Conservation (phyloP, 1,284 basidiomycete species). For the Coniferiporia sulphurascens region DNA sequence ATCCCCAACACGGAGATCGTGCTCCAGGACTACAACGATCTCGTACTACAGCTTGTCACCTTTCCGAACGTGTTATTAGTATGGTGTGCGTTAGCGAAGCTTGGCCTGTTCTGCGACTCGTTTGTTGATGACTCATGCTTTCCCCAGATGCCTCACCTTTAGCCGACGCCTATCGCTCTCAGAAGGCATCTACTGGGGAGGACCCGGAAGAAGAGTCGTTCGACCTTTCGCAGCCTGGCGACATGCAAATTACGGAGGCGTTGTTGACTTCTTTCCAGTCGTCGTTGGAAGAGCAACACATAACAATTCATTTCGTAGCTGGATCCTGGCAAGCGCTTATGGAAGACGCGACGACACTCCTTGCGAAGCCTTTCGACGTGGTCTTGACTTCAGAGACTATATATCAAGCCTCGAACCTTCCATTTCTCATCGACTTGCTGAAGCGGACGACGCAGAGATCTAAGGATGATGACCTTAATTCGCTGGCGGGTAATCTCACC, state of each 20-base stretch:
- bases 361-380: constrained; percentile 51
- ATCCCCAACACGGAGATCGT: constrained; percentile 54
- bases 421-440: constrained; percentile 54
- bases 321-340: constrained; percentile 67
- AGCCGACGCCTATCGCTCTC: constrained; percentile 35
- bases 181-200: constrained; percentile 24
- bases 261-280: constrained; percentile 62
- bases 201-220: constrained; percentile 26
- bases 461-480: not conserved
- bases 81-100: constrained; percentile 60
- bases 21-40: constrained; percentile 90
- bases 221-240: constrained; percentile 34
- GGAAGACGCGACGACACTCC: constrained; percentile 17
- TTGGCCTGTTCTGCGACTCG: constrained; percentile 1
- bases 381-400: constrained; percentile 92
- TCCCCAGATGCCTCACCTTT: constrained; percentile 46
- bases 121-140: not conserved
- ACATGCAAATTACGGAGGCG: constrained; percentile 57
- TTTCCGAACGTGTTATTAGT: constrained; percentile 85
- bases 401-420: constrained; percentile 70
- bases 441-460: constrained; percentile 5
- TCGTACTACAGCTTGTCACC: constrained; percentile 81
- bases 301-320: constrained; percentile 73
- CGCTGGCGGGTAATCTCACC: not conserved
- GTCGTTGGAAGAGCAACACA: constrained; percentile 47